phyloP scores from a whole-genome alignment of 2,329 filamentous ascomycete species.

The Stagonosporopsis vannaccii region DNA sequence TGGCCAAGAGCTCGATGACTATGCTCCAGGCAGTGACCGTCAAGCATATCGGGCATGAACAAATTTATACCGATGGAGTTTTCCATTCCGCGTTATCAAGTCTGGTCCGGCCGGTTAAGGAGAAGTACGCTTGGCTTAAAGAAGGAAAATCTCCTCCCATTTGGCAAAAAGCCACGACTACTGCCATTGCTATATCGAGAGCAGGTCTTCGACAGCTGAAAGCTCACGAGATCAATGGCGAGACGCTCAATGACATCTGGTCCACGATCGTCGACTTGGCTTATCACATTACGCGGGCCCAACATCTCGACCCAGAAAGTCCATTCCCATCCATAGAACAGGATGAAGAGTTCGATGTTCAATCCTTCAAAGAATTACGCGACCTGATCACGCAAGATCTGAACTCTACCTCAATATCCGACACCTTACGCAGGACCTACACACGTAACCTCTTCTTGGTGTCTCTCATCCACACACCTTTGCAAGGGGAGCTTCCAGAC shows the following conservation, averaged over 20 bases:
- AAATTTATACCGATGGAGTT: constrained; percentile 74
- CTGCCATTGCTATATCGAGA: constrained; percentile 72
- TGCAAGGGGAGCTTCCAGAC: constrained; percentile 66
- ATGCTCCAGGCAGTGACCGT: constrained; percentile 69
- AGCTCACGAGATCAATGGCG: constrained; percentile 39
- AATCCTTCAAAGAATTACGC: constrained; percentile 72
- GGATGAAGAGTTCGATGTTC: constrained; percentile 84
- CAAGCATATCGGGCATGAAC: constrained; percentile 65
- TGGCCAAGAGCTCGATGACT: constrained; percentile 82
- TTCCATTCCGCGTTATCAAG: constrained; percentile 70
- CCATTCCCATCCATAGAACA: constrained; percentile 43
- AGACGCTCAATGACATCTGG: constrained; percentile 67
- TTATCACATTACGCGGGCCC: constrained; percentile 49
- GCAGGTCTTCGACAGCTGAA: constrained; percentile 64
- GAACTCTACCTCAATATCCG: constrained; percentile 69
- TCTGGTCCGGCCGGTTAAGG: constrained; percentile 71
- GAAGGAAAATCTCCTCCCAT: constrained; percentile 74
- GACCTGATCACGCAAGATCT: constrained; percentile 77
- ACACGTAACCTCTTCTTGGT: constrained; percentile 79
- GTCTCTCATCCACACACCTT: constrained; percentile 79
- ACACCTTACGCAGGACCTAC: constrained; percentile 72
- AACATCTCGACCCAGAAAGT: constrained; percentile 46
- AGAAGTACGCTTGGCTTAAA: constrained; percentile 82
- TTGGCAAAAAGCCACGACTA: constrained; percentile 82
- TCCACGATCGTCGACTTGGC: constrained; percentile 52